Evolutionary conservation across 1,139 yeast genomes (phyloP), one percentile per base, ranked within the genome.

Genomic region (Taiozyma onychis): DNA sequence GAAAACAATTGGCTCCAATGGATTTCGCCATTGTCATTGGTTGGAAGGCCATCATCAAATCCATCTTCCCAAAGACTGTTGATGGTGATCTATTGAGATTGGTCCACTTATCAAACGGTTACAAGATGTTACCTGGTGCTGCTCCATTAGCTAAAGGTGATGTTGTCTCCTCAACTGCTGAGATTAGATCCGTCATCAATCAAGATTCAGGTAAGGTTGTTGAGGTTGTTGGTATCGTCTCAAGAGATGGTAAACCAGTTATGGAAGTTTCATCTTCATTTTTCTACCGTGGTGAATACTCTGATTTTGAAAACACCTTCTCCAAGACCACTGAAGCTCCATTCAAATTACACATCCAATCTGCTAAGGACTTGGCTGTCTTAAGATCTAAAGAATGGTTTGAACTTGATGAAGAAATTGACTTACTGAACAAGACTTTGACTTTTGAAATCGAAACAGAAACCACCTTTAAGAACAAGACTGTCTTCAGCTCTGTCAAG

Each of bases 11-110:
- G 63, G 99, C 99, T 48, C 99, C 99, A 65, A 93, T 93, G 98
- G 99, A 93, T 76, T 95, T 91, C 67, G 98, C 99, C 49, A 93
- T 93, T 70, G 98, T 95, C 53, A 81, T 91, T 64, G 99, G 99
- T 46, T 93, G 99, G 99, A 87, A 86, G 74, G 96, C 97, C 48
- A 91, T 95, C 66, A 91, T 93, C 75, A 89, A 87, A 75, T 93
- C 98, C 26, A 88, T 93, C 61, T 95, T 93, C 95, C 99, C 99
- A 51, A 82, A 82, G 70, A 83, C 85, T 57, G 95, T 95, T 62
- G 98, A 95, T 70, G 99, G 99, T 73, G 99, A 93, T 69, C 78
- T 93, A 66, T 78, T 93, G 74, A 87, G 87, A 68, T 80, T 93
- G 66, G 99, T 93, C 51, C 99, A 93, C 69, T 76, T 93, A 72